Conservation (phyloP, 2,329 filamentous ascomycete genomes). For the Juglanconis juglandina region DNA sequence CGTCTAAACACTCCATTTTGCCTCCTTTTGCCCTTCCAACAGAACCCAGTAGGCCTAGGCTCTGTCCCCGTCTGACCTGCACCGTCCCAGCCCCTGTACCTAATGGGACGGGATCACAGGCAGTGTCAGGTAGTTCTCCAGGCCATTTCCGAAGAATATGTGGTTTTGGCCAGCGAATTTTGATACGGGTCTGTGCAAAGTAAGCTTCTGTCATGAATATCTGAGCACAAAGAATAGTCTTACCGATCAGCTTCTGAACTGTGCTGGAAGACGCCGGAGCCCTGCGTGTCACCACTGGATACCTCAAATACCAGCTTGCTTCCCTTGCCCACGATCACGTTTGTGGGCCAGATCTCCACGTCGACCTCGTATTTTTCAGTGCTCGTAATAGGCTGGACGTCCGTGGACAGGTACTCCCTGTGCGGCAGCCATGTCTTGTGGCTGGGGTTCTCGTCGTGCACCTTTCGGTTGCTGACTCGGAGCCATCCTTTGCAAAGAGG, state of each 20-base stretch:
- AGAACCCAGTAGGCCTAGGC: too few species aligned
- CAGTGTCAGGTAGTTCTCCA: slow-evolving; percentile 49
- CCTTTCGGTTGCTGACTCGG: slow-evolving; percentile 53
- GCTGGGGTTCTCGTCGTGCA: slow-evolving; percentile 46
- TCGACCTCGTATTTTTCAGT: slow-evolving; percentile 58
- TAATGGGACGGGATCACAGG: slow-evolving; percentile 44
- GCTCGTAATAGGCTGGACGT: slow-evolving; percentile 51
- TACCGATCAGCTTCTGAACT: slow-evolving; percentile 45
- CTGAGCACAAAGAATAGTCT: slow-evolving; percentile 13
- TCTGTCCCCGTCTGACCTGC: neutral
- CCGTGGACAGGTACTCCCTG: slow-evolving; percentile 55
- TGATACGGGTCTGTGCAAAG: slow-evolving; percentile 22
- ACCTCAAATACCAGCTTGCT: slow-evolving; percentile 55
- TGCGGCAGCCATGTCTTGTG: slow-evolving; percentile 54
- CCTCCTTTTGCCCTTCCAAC: too few species aligned
- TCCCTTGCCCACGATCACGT: slow-evolving; percentile 50
- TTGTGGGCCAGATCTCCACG: slow-evolving; percentile 64
- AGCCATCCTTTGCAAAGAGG: slow-evolving; percentile 65
- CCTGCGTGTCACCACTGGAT: slow-evolving; percentile 55
- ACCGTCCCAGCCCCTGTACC: neutral
- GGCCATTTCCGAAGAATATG: slow-evolving; percentile 47
- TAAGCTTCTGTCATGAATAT: neutral
- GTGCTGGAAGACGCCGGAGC: slow-evolving; percentile 55
- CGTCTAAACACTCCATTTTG: too few species aligned
- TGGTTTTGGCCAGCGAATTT: slow-evolving; percentile 60